Evolutionary conservation across 2,329 filamentous ascomycete species (phyloP).

Genomic region (Colletotrichum higginsianum): DNA sequence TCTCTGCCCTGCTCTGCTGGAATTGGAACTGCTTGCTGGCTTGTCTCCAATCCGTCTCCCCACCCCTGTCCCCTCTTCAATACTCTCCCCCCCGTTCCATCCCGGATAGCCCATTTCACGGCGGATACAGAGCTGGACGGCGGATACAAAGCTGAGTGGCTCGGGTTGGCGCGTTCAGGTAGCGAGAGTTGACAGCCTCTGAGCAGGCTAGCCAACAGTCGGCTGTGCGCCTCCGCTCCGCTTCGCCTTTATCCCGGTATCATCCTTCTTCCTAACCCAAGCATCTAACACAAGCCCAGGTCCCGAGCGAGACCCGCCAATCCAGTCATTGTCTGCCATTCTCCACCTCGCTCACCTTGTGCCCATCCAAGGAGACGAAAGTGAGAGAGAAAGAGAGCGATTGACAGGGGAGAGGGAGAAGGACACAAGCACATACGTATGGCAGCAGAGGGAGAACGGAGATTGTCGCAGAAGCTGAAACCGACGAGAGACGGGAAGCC

Average conservation of each 20-base stretch:
- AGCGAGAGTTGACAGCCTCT: conserved; percentile 40
- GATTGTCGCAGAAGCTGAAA: neutral
- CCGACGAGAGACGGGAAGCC: neutral
- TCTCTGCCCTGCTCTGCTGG: conserved; percentile 27
- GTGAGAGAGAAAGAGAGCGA: conserved; percentile 1
- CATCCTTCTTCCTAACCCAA: conserved; percentile 42
- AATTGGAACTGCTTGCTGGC: conserved; percentile 29
- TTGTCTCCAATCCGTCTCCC: conserved; percentile 26
- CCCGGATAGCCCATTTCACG: conserved; percentile 34
- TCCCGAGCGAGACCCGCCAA: conserved; percentile 41
- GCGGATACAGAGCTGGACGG: neutral
- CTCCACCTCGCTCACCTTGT: conserved; percentile 27
- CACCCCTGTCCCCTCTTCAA: conserved; percentile 29
- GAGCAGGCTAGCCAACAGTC: conserved; percentile 42
- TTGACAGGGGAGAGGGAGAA: neutral
- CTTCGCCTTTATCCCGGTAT: conserved; percentile 44
- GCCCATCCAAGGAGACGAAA: conserved; percentile 18
- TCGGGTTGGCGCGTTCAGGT: conserved; percentile 36
- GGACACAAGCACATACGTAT: neutral
- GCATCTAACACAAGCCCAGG: conserved; percentile 41
- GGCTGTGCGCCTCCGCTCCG: conserved; percentile 42
- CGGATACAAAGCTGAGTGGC: conserved; percentile 38
- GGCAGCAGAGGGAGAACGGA: neutral
- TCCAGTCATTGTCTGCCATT: conserved; percentile 27
- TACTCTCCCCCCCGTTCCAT: conserved; percentile 30